These are phyloP conservation scores for Pestalotiopsis sp. DNA, from an alignment of 2,329 filamentous ascomycete species.

Conservation along the genomic window DNA sequence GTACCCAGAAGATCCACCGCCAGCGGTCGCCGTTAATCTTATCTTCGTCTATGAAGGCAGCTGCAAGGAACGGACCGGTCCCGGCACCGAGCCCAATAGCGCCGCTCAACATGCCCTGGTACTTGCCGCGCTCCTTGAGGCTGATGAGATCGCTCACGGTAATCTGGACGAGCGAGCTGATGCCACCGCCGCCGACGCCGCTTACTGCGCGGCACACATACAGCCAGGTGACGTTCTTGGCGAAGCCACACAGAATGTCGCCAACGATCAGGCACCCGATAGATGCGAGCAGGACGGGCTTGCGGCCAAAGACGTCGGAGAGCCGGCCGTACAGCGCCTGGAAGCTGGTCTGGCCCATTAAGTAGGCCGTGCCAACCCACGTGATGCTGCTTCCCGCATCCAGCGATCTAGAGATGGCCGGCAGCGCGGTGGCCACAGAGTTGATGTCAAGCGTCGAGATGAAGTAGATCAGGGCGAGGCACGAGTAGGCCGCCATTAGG, in stretches of 20 bases:
- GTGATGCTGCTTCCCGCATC: conserved; percentile 6
- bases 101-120: conserved; percentile 33
- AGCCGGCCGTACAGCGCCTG: conserved; percentile 11
- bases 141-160: conserved; percentile 38
- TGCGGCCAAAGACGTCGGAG: conserved; percentile 13
- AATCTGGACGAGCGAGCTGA: conserved; percentile 35
- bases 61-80: conserved; percentile 28
- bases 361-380: conserved; percentile 8
- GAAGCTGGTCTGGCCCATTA: conserved; percentile 12
- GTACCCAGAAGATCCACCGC: conserved; percentile 27
- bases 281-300: conserved; percentile 7
- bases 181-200: conserved; percentile 30
- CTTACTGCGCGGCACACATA: conserved; percentile 32
- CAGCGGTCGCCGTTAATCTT: conserved; percentile 17
- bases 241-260: conserved; percentile 26
- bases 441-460: conserved; percentile 23
- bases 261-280: conserved; percentile 8
- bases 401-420: conserved; percentile 7
- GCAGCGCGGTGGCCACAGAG: conserved; percentile 18
- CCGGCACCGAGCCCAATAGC: conserved; percentile 25
- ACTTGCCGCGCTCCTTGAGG: conserved; percentile 36
- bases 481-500: conserved; percentile 20
- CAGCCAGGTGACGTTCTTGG: conserved; percentile 27
- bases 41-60: conserved; percentile 14
- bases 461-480: conserved; percentile 21